Evolutionary conservation across 257 asterid genomes (phyloP).

Genomic region (Plantago ovata): DNA sequence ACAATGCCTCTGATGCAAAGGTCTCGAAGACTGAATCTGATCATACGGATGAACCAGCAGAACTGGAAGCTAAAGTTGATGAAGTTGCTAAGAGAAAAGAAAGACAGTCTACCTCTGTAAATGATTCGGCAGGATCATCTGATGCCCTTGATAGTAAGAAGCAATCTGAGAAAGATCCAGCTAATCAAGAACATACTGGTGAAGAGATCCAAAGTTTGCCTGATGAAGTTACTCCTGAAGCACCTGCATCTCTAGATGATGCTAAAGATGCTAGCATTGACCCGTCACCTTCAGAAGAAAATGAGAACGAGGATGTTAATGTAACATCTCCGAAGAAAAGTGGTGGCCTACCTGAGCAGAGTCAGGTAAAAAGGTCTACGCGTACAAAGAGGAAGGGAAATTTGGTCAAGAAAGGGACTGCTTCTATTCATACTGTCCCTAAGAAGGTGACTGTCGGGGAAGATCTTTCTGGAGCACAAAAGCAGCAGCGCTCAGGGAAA

Average conservation of each 20-base stretch:
- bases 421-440: slow-evolving; percentile 26
- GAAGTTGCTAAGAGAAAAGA: slow-evolving; percentile 26
- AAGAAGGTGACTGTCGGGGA: slow-evolving; percentile 49
- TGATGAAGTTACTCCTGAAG: slow-evolving; percentile 33
- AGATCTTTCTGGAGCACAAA: slow-evolving; percentile 37
- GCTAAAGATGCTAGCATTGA: slow-evolving; percentile 32
- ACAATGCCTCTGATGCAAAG: slow-evolving; percentile 38
- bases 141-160: slow-evolving; percentile 32
- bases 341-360: slow-evolving; percentile 45
- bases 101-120: slow-evolving; percentile 24
- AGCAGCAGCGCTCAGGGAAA: slow-evolving; percentile 22
- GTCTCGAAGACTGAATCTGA: slow-evolving; percentile 37
- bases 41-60: slow-evolving; percentile 35
- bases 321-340: slow-evolving; percentile 47
- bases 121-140: slow-evolving; percentile 36
- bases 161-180: slow-evolving; percentile 42
- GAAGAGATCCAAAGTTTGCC: slow-evolving; percentile 40
- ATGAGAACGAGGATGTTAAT: slow-evolving; percentile 42
- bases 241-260: slow-evolving; percentile 35
- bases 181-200: slow-evolving; percentile 23
- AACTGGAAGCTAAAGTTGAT: slow-evolving; percentile 36
- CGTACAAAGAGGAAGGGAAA: slow-evolving; percentile 38
- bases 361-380: slow-evolving; percentile 28
- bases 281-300: slow-evolving; percentile 38
- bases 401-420: slow-evolving; percentile 32